A percentile compares a stretch with the other conserved stretches of the same genome.
These are phyloP conservation scores for Mycosphaerelloides madeirae DNA, from an alignment of 2,329 filamentous ascomycete genomes.

Conservation along the genomic window DNA sequence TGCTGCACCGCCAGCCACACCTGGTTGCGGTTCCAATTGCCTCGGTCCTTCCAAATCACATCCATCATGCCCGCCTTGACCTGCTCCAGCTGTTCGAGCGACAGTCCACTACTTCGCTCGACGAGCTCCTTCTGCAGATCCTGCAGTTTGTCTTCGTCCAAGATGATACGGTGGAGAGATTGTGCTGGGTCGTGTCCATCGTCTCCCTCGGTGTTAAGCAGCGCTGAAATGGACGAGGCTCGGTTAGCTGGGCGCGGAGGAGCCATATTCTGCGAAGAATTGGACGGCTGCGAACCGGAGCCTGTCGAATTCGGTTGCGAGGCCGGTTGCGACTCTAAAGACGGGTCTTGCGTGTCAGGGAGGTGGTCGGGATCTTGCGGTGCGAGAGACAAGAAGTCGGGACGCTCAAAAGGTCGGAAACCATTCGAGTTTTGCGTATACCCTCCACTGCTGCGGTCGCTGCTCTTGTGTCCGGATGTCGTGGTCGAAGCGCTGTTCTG, in stretches of 20 bases:
- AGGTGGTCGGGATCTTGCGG: slow-evolving; percentile 54
- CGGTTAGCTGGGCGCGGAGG: slow-evolving; percentile 27
- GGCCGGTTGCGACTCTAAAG: slow-evolving; percentile 31
- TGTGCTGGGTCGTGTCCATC: slow-evolving; percentile 5
- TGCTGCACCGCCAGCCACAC: slow-evolving; percentile 61
- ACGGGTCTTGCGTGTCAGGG: slow-evolving; percentile 54
- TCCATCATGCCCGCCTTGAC: slow-evolving; percentile 89
- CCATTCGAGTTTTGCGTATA: slow-evolving; percentile 72
- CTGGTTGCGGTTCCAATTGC: slow-evolving; percentile 76
- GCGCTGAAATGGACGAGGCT: slow-evolving; percentile 34
- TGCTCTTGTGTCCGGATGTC: slow-evolving; percentile 73
- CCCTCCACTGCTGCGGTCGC: slow-evolving; percentile 53
- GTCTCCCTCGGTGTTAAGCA: slow-evolving; percentile 38
- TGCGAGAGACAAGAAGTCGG: slow-evolving; percentile 52
- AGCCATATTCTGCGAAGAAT: slow-evolving; percentile 34
- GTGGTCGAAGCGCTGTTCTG: slow-evolving; percentile 89
- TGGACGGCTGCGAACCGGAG: slow-evolving; percentile 3
- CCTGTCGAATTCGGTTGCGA: slow-evolving; percentile 23
- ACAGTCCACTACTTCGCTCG: slow-evolving; percentile 66
- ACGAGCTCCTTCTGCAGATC: slow-evolving; percentile 61
- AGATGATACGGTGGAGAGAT: slow-evolving; percentile 28
- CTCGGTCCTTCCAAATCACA: slow-evolving; percentile 72
- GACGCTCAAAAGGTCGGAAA: slow-evolving; percentile 42
- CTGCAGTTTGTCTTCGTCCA: slow-evolving; percentile 51
- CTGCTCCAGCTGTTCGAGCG: slow-evolving; percentile 92